A percentile compares a stretch with the other conserved stretches of the same genome.
Conservation (phyloP, 1,139 yeast genomes). For the Groenewaldozyma auringiensis region DNA sequence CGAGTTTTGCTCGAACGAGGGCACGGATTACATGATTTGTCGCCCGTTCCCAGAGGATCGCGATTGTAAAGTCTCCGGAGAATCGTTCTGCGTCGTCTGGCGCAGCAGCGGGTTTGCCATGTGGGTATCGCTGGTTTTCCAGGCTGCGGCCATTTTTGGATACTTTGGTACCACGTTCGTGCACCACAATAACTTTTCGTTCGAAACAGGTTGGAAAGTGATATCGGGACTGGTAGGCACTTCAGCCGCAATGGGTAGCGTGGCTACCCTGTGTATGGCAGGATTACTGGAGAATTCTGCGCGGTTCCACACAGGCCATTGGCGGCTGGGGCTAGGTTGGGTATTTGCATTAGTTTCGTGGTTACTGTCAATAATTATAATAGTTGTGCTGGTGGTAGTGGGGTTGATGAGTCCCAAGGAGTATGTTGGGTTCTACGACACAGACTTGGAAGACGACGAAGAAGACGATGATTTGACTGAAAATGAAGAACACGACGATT, state of each 20-base stretch:
- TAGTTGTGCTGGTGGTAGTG: slow-evolving; percentile 13
- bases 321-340: slow-evolving; percentile 19
- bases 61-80: slow-evolving; percentile 14
- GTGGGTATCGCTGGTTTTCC: slow-evolving; percentile 20
- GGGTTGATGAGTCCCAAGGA: slow-evolving; percentile 17
- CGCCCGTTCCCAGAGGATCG: slow-evolving; percentile 12
- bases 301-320: slow-evolving; percentile 14
- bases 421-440: slow-evolving; percentile 14
- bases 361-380: slow-evolving; percentile 14
- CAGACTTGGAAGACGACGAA: slow-evolving; percentile 14
- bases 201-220: slow-evolving; percentile 18
- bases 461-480: slow-evolving; percentile 8
- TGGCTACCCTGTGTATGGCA: slow-evolving; percentile 14
- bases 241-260: slow-evolving; percentile 12
- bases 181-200: slow-evolving; percentile 10
- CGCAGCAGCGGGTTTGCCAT: slow-evolving; percentile 20
- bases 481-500: slow-evolving; percentile 13
- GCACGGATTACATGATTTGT: slow-evolving; percentile 9
- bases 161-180: slow-evolving; percentile 14
- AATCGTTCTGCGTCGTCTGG: slow-evolving; percentile 19
- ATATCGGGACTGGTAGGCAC: slow-evolving; percentile 12
- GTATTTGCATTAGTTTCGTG: slow-evolving; percentile 16
- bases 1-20: slow-evolving; percentile 3
- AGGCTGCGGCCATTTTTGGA: slow-evolving; percentile 17
- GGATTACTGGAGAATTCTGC: slow-evolving; percentile 14